Base-by-base conservation (phyloP, 2,329 filamentous ascomycete genomes). In the Furcasterigmium furcatum region DNA sequence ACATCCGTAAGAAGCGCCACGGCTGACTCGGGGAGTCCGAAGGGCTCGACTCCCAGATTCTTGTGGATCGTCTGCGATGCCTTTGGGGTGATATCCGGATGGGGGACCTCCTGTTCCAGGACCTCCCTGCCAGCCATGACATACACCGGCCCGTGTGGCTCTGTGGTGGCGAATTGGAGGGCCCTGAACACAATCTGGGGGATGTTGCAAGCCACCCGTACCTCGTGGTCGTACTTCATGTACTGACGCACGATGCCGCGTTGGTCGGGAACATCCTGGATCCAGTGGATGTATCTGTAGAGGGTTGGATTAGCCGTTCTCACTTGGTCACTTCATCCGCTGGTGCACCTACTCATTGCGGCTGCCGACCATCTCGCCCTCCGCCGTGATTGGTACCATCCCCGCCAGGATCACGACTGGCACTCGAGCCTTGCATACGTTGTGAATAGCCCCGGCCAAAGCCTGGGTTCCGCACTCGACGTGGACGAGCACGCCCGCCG, bases 131-230 rank as follows among this genome's bases (percentile, higher is more conserved):
- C 85, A 2, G 85, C 88, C 46, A 78, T 81, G 4, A 95, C 70
- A 55, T 95, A 95, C 1, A 91, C 88, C 0, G 90, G 90, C 0
- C 90, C 90, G 51, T 84, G 77, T 0, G 90, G 90, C 44, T 85
- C 85, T 21, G 82, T 88, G 40, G 71, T 86, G 0, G 90, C 88
- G 59, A 94, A 95, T 55, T 89, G 88, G 46, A 95, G 64, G 0
- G 90, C 90, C 2, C 90, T 84, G 60, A 90, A 90, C 49, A 95
- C 87, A 68, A 95, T 84, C 69, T 95, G 89, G 73, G 95, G 95
- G 48, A 95, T 80, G 58, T 95, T 95, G 59, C 79, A 80, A 13
- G 88, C 89, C 3, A 85, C 85, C 69, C 90, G 91, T 64, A 95
- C 84, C 69, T 95, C 90, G 4, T 77, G 88, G 0, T 84, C 71